These are phyloP conservation scores for Monascus purpureus DNA, from an alignment of 495 filamentous ascomycete genomes.

Conservation along the genomic window DNA sequence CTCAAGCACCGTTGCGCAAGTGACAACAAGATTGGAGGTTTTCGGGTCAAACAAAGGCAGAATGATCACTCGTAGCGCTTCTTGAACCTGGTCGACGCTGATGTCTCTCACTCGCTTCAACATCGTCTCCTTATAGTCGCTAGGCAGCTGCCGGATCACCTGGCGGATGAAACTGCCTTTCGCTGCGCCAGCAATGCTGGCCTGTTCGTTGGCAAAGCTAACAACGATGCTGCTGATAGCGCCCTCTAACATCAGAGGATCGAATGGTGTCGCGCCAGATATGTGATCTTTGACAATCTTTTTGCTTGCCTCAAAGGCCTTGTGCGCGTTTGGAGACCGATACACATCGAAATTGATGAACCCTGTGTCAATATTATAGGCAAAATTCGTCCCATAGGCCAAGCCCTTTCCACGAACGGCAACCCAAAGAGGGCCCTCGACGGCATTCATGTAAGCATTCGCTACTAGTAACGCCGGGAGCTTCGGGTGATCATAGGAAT, in stretches of 20 bases:
- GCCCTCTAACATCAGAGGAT: constrained; percentile 73
- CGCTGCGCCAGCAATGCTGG: constrained; percentile 67
- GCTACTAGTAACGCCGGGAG: constrained; percentile 80
- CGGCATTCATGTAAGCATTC: constrained; percentile 76
- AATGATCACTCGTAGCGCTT: constrained; percentile 59
- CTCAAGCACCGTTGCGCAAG: constrained; percentile 73
- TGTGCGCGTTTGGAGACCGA: constrained; percentile 77
- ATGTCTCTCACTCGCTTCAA: constrained; percentile 65
- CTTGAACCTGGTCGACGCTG: constrained; percentile 60
- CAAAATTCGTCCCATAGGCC: constrained; percentile 74
- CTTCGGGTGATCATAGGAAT: constrained; percentile 57
- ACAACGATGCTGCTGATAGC: constrained; percentile 81
- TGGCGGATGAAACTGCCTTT: constrained; percentile 67
- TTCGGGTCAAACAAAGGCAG: constrained; percentile 64
- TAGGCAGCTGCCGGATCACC: constrained; percentile 63
- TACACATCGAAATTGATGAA: constrained; percentile 72
- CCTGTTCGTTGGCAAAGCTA: constrained; percentile 70
- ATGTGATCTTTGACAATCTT: constrained; percentile 57
- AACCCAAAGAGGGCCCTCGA: constrained; percentile 89
- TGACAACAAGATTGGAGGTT: constrained; percentile 70
- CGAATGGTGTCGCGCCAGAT: constrained; percentile 48
- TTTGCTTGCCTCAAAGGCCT: constrained; percentile 66
- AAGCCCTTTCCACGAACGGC: constrained; percentile 83
- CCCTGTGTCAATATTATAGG: constrained; percentile 60
- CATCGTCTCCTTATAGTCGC: constrained; percentile 63